These are phyloP conservation scores for Bacterosira constricta DNA, from an alignment of 108 stramenopile species.

Conservation along the genomic window DNA sequence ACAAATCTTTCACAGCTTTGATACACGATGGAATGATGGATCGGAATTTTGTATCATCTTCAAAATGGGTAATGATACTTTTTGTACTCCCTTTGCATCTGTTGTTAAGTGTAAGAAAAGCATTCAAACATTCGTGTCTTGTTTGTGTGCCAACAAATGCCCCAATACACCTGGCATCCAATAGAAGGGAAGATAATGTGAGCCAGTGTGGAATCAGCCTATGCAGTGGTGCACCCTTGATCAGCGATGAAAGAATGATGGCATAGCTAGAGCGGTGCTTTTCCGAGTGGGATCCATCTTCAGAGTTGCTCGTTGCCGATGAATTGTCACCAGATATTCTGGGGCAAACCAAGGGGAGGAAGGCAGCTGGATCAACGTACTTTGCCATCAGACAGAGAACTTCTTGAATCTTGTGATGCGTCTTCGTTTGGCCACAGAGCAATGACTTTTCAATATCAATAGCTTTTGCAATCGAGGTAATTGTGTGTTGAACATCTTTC, in stretches of 20 bases:
- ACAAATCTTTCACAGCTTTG: background rate
- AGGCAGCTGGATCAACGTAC: constrained; percentile 38
- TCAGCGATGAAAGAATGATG: constrained; percentile 25
- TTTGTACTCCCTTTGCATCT: background rate
- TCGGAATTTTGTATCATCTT: background rate
- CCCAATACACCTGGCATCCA: constrained; percentile 34
- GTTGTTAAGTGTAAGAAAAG: constrained; percentile 2
- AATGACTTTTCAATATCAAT: constrained; percentile 16
- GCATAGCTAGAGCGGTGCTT: constrained; percentile 10
- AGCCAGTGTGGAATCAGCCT: constrained; percentile 34
- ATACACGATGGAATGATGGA: background rate
- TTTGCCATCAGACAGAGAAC: constrained; percentile 44
- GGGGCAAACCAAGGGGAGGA: constrained; percentile 29
- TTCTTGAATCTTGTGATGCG: constrained; percentile 14
- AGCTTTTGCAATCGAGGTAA: constrained; percentile 41
- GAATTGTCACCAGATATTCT: constrained; percentile 38
- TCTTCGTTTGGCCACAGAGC: constrained; percentile 1
- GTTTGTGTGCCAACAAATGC: constrained; percentile 30
- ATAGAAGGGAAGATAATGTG: constrained; percentile 14
- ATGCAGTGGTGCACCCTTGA: constrained; percentile 30
- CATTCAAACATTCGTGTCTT: constrained; percentile 3
- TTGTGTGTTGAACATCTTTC: constrained; percentile 49
- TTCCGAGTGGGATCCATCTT: constrained; percentile 39
- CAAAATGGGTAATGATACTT: constrained; percentile 7
- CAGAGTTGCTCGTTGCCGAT: constrained; percentile 25